Evolutionary conservation across 768 basidiomycete species (phyloP), one percentile per base, ranked within the genome.

Genomic region (Amanita pseudoporphyria): DNA sequence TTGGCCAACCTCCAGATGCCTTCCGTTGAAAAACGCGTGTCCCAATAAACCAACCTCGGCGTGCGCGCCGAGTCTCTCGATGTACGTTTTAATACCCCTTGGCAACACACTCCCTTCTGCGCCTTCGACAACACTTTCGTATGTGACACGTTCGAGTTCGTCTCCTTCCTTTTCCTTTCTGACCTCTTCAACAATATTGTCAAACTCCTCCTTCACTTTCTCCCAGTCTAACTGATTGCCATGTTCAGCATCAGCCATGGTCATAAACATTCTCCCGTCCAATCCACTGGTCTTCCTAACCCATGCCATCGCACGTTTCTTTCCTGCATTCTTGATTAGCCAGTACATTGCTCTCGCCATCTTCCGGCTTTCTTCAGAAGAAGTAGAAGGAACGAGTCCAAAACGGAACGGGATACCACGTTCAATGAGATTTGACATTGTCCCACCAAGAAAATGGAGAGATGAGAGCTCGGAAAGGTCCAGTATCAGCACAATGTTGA

Each of bases 11-110:
- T 74, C 64, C 45, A 80, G 72, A 61, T 86, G 76, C 58, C 83
- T 91, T n/a, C 94, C 94, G 57, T 97, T 95, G 59, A 95, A 71
- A 63, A 97, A 95, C 3, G 73, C 80, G 54, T 87, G 81, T 0
- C 91, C 93, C 2, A 63, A 33, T 7, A 13, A 18, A 30, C 37
- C 41, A 14, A 6, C 7, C 3, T 16, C 38, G 12, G n/a, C 30
- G n/a, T 36, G 71, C 2, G 78, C 68, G 9, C 76, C 78, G 18
- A 94, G 61, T 12, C 92, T 72, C 38, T 70, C 68, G 5, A 70
- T 60, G 56, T 91, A 94, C 1, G 55, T 58, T n/a, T 63, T 60
- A 1, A 78, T 71, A 45, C 70, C 72, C 10, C 74, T 67, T 2
- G 81, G 48, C 51, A 47, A 9, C 48, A 26, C 49, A 22, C 14